Conservation (phyloP, 1,139 yeast genomes). For the Pichia sp. region DNA sequence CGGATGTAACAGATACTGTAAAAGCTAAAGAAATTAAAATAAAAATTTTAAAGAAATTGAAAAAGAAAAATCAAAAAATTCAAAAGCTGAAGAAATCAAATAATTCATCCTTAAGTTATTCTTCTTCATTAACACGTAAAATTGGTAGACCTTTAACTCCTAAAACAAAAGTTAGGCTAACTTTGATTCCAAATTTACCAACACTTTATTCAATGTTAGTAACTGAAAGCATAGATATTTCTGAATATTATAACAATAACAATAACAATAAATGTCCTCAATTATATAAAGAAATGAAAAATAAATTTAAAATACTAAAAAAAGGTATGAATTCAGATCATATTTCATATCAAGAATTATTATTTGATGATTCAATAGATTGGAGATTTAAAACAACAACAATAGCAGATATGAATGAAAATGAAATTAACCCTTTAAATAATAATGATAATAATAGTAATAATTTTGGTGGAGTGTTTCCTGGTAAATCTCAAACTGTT, state of each 20-base stretch:
- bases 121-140: slow-evolving; percentile 28
- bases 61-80: neutral
- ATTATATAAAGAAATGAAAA: neutral
- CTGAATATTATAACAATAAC: slow-evolving; percentile 14
- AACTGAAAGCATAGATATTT: slow-evolving; percentile 28
- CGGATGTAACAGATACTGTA: slow-evolving; percentile 4
- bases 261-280: neutral
- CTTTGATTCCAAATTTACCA: slow-evolving; percentile 40
- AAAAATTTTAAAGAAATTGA: slow-evolving; percentile 8
- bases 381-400: slow-evolving; percentile 27
- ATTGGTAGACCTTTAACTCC: slow-evolving; percentile 51
- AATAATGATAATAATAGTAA: too few relatives aligned
- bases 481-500: slow-evolving; percentile 17
- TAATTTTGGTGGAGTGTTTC: slow-evolving; percentile 9
- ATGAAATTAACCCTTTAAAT: neutral
- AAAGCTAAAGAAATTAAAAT: slow-evolving; percentile 1
- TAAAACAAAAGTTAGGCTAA: slow-evolving; percentile 43
- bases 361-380: slow-evolving; percentile 34
- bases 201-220: slow-evolving; percentile 41
- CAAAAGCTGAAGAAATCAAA: neutral
- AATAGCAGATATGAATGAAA: neutral
- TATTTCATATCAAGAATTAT: slow-evolving; percentile 15
- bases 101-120: neutral
- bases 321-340: slow-evolving; percentile 21
- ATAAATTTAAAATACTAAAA: slow-evolving; percentile 23